These are phyloP conservation scores for Cytospora paraplurivora DNA, from an alignment of 2,329 filamentous ascomycete species.

Conservation along the genomic window DNA sequence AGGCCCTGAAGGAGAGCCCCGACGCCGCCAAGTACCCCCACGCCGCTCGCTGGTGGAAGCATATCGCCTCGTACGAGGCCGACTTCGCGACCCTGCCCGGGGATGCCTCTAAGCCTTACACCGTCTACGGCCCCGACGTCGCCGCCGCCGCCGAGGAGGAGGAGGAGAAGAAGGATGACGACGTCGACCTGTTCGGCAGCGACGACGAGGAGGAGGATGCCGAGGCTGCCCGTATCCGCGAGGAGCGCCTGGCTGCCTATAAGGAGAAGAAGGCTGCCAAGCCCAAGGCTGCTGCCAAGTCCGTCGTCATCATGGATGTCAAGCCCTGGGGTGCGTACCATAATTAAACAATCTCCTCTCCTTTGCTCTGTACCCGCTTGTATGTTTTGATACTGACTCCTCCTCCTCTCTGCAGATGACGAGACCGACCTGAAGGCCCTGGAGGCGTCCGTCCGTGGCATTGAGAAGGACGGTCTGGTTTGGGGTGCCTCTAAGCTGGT, in stretches of 20 bases:
- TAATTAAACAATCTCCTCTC: slow-evolving; percentile 1
- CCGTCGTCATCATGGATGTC: slow-evolving; percentile 90
- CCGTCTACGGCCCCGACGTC: slow-evolving; percentile 88
- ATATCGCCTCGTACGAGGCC: slow-evolving; percentile 88
- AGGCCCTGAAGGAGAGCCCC: slow-evolving; percentile 77
- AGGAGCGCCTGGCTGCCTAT: slow-evolving; percentile 91
- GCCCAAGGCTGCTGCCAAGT: slow-evolving; percentile 91
- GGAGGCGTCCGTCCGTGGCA: slow-evolving; percentile 76
- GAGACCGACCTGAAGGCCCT: slow-evolving; percentile 89
- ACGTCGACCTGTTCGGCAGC: slow-evolving; percentile 90
- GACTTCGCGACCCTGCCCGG: slow-evolving; percentile 91
- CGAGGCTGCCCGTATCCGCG: slow-evolving; percentile 80
- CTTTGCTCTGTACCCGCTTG: not conserved
- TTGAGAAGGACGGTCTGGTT: slow-evolving; percentile 90
- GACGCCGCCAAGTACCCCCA: slow-evolving; percentile 86
- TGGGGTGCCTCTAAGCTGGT: slow-evolving; percentile 94
- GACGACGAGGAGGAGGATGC: slow-evolving; percentile 94
- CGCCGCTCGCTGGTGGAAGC: slow-evolving; percentile 98
- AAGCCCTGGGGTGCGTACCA: slow-evolving; percentile 68
- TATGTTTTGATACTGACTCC: slow-evolving; percentile 11
- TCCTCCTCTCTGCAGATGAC: slow-evolving; percentile 63
- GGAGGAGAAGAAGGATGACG: slow-evolving; percentile 75
- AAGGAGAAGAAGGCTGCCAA: slow-evolving; percentile 95
- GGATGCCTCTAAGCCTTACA: slow-evolving; percentile 86
- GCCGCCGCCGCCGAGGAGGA: slow-evolving; percentile 75